A percentile compares a stretch with the other conserved stretches of the same genome.
phyloP scores from a whole-genome alignment of 164 flowering plant species.

The Tetracentron sinense region DNA sequence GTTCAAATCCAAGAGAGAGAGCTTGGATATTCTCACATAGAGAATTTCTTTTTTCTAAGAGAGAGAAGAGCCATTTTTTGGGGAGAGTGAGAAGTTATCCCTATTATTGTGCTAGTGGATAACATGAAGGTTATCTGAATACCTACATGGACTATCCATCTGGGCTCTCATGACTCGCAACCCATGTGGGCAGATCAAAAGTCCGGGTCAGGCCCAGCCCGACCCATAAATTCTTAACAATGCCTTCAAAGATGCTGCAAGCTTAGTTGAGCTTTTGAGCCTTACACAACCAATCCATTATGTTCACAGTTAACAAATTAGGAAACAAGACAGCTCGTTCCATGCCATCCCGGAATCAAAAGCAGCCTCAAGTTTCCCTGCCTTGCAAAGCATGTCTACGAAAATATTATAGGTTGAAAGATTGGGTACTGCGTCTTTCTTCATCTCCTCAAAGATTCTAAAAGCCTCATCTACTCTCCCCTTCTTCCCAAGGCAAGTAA shows the following conservation, averaged over 20 bases:
- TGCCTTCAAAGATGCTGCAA: conserved; percentile 47
- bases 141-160: too few relatives aligned
- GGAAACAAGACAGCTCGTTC: conserved; percentile 56
- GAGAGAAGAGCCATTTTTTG: too few relatives aligned
- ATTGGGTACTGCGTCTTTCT: conserved; percentile 58
- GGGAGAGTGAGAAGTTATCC: too few relatives aligned
- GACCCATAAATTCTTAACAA: too few relatives aligned
- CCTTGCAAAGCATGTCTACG: conserved; percentile 63
- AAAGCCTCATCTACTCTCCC: conserved; percentile 49
- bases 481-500: conserved; percentile 63
- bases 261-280: conserved; percentile 58
- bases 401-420: conserved; percentile 55
- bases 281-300: conserved; percentile 65
- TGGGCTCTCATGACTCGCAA: too few relatives aligned
- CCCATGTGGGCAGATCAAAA: too few relatives aligned
- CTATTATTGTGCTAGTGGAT: too few relatives aligned
- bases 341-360: conserved; percentile 47
- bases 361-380: conserved; percentile 50
- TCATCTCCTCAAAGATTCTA: conserved; percentile 55
- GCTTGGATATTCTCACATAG: too few relatives aligned
- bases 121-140: too few relatives aligned
- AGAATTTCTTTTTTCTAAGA: too few relatives aligned
- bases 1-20: too few relatives aligned
- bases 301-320: conserved; percentile 55
- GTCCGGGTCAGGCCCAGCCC: too few relatives aligned